Evolutionary conservation across 2,329 filamentous ascomycete species (phyloP), one percentile per base, ranked within the genome.

Genomic region (Fusarium sterilihyphosum): DNA sequence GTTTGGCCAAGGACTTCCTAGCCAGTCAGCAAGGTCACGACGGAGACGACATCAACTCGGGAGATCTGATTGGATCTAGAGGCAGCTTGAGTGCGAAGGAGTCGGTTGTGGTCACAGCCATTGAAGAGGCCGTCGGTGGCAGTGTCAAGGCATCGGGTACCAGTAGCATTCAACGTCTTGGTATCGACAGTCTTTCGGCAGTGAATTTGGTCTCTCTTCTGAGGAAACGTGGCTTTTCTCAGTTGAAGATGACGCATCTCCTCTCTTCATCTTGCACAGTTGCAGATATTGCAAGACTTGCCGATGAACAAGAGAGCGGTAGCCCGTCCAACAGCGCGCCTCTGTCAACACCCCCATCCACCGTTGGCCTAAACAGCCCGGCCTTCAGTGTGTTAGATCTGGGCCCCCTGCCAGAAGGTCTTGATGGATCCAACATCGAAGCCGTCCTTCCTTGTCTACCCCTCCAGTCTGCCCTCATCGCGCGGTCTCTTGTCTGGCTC

Each of bases 401-500:
- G 26, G 59, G 59, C 0, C 17, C 44, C 3, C 40, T 70, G 2
- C 26, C 33, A 0, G 13, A 29, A 17, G 40, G 24, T 14, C 46
- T 67, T 2, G 17, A 61, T 2, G 10, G 2, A 5, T 8, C 16
- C 5, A 61, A 61, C 6, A 65, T 73, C 4, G 44, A 61, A n/a
- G 59, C 26, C 2, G 50, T 73, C 1, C n/a, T 73, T 5, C 70
- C 70, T 10, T 73, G 70, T 4, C 56, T 73, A 1, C 70, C 70
- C 43, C 54, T 73, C 4, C 70, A 73, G n/a, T 73, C 70, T 5
- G 65, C 65, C 1, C 59, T 73, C 8, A 54, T 73, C 37, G 65
- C 70, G 20, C 26, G 65, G 2, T 73, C 70, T 7, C 43, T 73
- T 8, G 65, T 64, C 18, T 24, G 59, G 59, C 40, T 64, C 16